Evolutionary conservation across 176 grass and related monocot genomes (phyloP).

Genomic region (Ensete glaucum): DNA sequence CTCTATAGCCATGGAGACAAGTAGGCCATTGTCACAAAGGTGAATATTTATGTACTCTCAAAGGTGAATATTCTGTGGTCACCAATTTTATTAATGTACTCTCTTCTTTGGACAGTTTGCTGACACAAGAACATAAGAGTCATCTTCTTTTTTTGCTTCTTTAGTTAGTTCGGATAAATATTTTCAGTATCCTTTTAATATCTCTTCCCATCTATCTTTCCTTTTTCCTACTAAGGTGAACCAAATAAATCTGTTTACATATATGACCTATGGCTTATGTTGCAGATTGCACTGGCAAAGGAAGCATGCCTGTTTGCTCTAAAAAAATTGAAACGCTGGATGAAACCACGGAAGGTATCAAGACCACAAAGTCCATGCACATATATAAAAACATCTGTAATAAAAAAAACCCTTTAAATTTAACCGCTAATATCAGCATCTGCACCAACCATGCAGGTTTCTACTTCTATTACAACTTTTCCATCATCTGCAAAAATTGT

Average conservation of each 20-base stretch:
- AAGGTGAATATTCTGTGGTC: no score
- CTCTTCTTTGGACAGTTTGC: no score
- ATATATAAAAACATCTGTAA: background rate
- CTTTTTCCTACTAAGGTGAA: background rate
- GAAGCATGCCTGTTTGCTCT: conserved; percentile 45
- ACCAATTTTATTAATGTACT: no score
- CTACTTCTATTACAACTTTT: conserved; percentile 54
- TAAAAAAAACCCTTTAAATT: background rate
- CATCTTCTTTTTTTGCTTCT: background rate
- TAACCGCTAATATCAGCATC: background rate
- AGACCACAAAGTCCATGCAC: background rate
- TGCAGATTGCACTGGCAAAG: conserved; percentile 61
- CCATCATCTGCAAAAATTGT: conserved; percentile 75
- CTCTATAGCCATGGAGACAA: no score
- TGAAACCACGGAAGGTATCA: conserved; percentile 77
- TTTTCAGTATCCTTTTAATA: background rate
- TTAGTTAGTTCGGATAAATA: background rate
- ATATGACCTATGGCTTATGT: background rate
- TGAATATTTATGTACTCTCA: no score
- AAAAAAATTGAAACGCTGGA: conserved; percentile 65
- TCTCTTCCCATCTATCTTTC: background rate
- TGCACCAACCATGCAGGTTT: conserved; percentile 35
- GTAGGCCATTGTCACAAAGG: no score
- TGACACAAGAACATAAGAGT: no score
- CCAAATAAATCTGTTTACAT: background rate